A percentile compares a stretch with the other conserved stretches of the same genome.
These are phyloP conservation scores for Pilobolus umbonatus DNA, from an alignment of 192 early-diverging fungal genomes.

Conservation along the genomic window DNA sequence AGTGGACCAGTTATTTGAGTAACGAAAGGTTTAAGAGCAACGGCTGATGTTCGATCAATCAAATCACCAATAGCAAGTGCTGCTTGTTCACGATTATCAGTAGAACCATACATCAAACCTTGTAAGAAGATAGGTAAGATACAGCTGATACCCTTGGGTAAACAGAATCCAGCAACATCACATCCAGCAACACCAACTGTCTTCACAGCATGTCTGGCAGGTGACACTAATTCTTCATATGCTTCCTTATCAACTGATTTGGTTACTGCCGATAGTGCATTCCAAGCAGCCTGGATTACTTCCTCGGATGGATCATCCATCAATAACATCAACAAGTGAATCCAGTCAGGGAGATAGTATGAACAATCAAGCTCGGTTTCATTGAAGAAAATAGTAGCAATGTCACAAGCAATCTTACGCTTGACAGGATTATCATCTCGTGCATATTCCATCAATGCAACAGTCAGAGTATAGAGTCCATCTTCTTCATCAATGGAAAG, in stretches of 20 bases:
- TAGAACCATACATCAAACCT: constrained; percentile 83
- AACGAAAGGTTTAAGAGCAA: constrained; percentile 82
- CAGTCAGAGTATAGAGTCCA: constrained; percentile 74
- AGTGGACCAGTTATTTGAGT: constrained; percentile 96
- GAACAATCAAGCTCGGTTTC: constrained; percentile 56
- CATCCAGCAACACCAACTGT: constrained; percentile 46
- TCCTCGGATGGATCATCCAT: constrained; percentile 54
- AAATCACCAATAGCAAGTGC: constrained; percentile 77
- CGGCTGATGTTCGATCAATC: constrained; percentile 65
- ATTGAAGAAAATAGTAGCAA: constrained; percentile 60
- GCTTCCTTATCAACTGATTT: constrained; percentile 88
- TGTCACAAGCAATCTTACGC: constrained; percentile 57
- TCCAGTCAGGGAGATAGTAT: constrained; percentile 75
- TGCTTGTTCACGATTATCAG: constrained; percentile 80
- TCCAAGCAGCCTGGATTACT: constrained; percentile 71
- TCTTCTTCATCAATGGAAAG: constrained; percentile 77
- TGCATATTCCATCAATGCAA: constrained; percentile 70
- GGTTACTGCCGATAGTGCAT: constrained; percentile 73
- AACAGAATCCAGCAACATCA: constrained; percentile 76
- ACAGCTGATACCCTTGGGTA: constrained; percentile 91
- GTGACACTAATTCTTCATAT: constrained; percentile 71
- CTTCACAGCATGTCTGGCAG: constrained; percentile 62
- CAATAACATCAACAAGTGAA: constrained; percentile 69
- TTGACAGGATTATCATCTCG: constrained; percentile 49
- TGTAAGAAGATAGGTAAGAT: constrained; percentile 90